Evolutionary conservation across 176 grass and related monocot genomes (phyloP).

Genomic region (Aegilops sharonensis): DNA sequence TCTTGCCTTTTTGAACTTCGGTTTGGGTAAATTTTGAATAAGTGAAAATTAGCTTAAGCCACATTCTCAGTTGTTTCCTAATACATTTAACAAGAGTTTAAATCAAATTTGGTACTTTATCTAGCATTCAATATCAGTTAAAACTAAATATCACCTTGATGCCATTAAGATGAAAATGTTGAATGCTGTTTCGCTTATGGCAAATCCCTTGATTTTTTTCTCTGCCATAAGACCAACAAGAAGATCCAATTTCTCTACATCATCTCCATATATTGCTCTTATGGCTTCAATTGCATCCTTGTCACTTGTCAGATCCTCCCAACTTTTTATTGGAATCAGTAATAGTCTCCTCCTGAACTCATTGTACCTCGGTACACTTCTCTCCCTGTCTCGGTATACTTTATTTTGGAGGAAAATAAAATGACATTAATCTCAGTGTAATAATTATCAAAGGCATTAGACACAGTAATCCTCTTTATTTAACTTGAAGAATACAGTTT

Average conservation of each 20-base stretch:
- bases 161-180: constrained; percentile 60
- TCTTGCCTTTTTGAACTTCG: constrained; percentile 5
- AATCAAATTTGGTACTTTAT: background rate
- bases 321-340: constrained; percentile 47
- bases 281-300: constrained; percentile 42
- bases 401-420: constrained; percentile 16
- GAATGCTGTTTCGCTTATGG: constrained; percentile 72
- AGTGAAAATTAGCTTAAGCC: constrained; percentile 15
- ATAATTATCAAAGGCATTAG: constrained; percentile 17
- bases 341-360: constrained; percentile 44
- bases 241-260: constrained; percentile 22
- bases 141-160: constrained; percentile 48
- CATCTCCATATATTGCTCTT: constrained; percentile 51
- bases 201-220: constrained; percentile 69
- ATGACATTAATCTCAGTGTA: constrained; percentile 18
- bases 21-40: constrained; percentile 10
- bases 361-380: constrained; percentile 58
- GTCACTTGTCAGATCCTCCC: constrained; percentile 60
- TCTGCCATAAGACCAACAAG: constrained; percentile 43
- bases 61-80: constrained; percentile 21
- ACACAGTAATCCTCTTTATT: constrained; percentile 25
- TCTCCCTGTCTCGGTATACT: constrained; percentile 63
- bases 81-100: constrained; percentile 8
- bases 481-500: constrained; percentile 15
- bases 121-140: constrained; percentile 29